Conservation (phyloP, 371 early-diverging fungal genomes). For the Paraphysoderma sedebokerense region DNA sequence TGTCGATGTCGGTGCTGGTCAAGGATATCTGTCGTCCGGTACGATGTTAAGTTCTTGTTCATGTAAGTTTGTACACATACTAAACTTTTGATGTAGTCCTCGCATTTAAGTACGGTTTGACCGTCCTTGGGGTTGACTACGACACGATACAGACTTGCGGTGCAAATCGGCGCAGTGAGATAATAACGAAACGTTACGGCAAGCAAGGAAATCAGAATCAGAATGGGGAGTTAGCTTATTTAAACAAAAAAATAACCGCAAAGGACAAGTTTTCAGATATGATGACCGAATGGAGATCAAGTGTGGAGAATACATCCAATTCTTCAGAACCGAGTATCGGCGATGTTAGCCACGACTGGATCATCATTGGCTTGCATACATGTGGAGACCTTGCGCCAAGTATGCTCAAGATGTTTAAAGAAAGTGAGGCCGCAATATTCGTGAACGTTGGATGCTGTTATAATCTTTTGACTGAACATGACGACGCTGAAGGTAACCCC, state of each 20-base stretch:
- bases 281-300: slow-evolving; percentile 69
- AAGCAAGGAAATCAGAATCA: slow-evolving; percentile 2
- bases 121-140: slow-evolving; percentile 67
- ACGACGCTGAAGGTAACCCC: not conserved
- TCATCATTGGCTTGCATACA: no score
- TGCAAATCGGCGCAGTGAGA: slow-evolving; percentile 41
- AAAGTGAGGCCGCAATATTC: slow-evolving; percentile 39
- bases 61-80: not conserved
- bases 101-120: slow-evolving; percentile 41
- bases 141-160: slow-evolving; percentile 60
- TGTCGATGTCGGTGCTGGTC: slow-evolving; percentile 49
- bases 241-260: not conserved
- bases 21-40: not conserved
- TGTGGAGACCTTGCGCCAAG: slow-evolving; percentile 67
- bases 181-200: slow-evolving; percentile 20
- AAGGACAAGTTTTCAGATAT: not conserved
- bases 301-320: slow-evolving; percentile 48
- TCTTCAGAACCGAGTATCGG: slow-evolving; percentile 43
- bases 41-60: not conserved
- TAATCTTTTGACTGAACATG: slow-evolving; percentile 37
- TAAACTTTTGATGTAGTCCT: slow-evolving; percentile 13
- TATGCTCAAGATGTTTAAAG: slow-evolving; percentile 48
- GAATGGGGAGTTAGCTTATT: not conserved
- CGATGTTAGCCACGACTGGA: slow-evolving; percentile 53
- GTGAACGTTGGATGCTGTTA: slow-evolving; percentile 80